Percentiles rank a stretch among this genome's conserved stretches.
Conservation (phyloP, 371 early-diverging fungal species). For the Mucor lusitanicus region DNA sequence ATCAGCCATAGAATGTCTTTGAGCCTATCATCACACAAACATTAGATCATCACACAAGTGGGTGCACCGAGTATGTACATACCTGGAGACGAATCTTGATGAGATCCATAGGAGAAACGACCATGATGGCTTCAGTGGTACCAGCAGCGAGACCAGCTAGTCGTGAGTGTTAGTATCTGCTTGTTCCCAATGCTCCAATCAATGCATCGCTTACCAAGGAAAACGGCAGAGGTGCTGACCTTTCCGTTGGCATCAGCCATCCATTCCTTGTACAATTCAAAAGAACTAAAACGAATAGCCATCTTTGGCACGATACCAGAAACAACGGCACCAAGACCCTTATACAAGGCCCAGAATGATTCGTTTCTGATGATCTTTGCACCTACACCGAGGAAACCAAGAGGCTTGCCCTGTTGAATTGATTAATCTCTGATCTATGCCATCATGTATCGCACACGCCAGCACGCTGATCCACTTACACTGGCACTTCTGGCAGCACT, state of each 20-base stretch:
- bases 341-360: conserved; percentile 90
- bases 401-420: conserved; percentile 40
- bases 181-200: background rate
- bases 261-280: conserved; percentile 90
- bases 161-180: background rate
- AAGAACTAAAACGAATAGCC: conserved; percentile 97
- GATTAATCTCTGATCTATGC: background rate
- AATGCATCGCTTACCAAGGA: conserved; percentile 69
- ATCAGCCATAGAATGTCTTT: conserved; percentile 94
- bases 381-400: conserved; percentile 85
- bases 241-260: conserved; percentile 75
- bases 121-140: conserved; percentile 92
- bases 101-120: conserved; percentile 98
- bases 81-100: conserved; percentile 94
- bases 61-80: background rate
- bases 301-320: conserved; percentile 98
- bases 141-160: conserved; percentile 95
- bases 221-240: conserved; percentile 73
- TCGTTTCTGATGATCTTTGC: conserved; percentile 85
- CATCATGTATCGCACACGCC: background rate
- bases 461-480: conserved; percentile 29
- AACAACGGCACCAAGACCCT: conserved; percentile 97
- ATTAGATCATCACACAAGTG: background rate
- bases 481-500: conserved; percentile 41
- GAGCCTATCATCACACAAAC: conserved; percentile 54